Evolutionary conservation across 1,284 basidiomycete species (phyloP).

Genomic region (Termitomyces sp.): DNA sequence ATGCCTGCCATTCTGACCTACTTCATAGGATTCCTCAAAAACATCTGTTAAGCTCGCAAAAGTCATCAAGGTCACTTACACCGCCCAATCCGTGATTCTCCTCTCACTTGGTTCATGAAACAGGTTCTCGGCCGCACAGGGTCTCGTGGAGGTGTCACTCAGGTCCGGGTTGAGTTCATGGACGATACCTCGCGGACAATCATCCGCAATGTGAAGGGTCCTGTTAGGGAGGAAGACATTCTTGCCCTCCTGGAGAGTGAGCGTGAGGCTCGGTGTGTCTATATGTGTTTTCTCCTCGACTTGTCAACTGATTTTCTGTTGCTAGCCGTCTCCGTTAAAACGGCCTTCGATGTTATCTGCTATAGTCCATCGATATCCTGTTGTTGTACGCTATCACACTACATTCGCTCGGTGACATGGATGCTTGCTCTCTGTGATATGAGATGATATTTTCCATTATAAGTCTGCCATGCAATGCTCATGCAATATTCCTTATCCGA

Average conservation of each 20-base stretch:
- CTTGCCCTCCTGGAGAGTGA: conserved; percentile 97
- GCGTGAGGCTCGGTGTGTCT: conserved; percentile 90
- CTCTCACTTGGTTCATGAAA: conserved; percentile 4
- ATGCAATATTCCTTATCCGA: not conserved
- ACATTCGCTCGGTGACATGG: conserved; percentile 9
- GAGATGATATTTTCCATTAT: not conserved
- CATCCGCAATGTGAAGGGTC: conserved; percentile 99
- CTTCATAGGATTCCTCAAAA: conserved; percentile 75
- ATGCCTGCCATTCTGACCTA: not conserved
- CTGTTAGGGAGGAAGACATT: conserved; percentile 95
- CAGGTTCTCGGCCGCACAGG: conserved; percentile 98
- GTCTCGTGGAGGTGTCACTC: conserved; percentile 98
- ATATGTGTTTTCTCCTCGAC: conserved; percentile 5
- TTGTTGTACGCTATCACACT: conserved; percentile 10
- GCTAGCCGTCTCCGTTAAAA: conserved; percentile 39
- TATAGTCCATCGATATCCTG: conserved; percentile 12
- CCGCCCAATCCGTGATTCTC: not conserved
- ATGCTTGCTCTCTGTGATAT: conserved; percentile 5
- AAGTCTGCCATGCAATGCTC: not conserved
- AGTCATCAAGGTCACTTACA: conserved; percentile 78
- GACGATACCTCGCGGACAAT: conserved; percentile 95
- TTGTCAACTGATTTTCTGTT: conserved; percentile 6
- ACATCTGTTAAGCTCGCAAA: conserved; percentile 91
- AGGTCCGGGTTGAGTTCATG: conserved; percentile 99
- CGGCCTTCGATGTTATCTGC: conserved; percentile 8